Conservation (phyloP, 306 rosid genomes). For the Macrotyloma uniflorum region DNA sequence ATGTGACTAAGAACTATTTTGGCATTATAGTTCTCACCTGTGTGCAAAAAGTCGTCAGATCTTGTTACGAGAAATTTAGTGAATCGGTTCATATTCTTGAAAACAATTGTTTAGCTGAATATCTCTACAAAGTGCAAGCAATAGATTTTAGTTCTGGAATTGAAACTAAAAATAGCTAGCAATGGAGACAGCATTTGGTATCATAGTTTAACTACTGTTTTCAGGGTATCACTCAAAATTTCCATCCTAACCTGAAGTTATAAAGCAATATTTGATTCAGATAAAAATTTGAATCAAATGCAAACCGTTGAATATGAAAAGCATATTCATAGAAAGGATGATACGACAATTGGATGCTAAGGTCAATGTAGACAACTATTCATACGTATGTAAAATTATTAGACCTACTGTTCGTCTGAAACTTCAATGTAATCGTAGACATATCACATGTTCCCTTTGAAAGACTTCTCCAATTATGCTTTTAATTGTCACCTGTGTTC, state of each 20-base stretch:
- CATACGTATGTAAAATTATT: not conserved
- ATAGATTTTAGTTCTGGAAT: no score
- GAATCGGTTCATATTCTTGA: not conserved
- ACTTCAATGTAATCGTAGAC: not conserved
- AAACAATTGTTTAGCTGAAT: not conserved
- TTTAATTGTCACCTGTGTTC: not conserved
- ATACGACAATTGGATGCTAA: no score
- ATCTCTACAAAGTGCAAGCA: not conserved
- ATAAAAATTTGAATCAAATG: not conserved
- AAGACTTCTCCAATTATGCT: not conserved
- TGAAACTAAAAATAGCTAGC: no score
- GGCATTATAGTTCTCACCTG: not conserved
- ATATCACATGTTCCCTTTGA: not conserved
- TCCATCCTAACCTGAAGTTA: not conserved
- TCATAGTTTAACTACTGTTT: not conserved
- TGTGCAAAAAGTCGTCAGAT: not conserved
- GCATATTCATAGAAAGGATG: no score
- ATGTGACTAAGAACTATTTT: not conserved
- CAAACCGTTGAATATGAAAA: not conserved
- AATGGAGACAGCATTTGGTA: not conserved
- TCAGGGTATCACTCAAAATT: not conserved
- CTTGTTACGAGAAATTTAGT: not conserved
- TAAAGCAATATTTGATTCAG: not conserved
- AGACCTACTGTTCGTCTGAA: no score
- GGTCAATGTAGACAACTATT: not conserved